Percentiles rank a stretch among this genome's conserved stretches.
phyloP scores from a whole-genome alignment of 2,329 filamentous ascomycete species.

The Curvularia spicifera region DNA sequence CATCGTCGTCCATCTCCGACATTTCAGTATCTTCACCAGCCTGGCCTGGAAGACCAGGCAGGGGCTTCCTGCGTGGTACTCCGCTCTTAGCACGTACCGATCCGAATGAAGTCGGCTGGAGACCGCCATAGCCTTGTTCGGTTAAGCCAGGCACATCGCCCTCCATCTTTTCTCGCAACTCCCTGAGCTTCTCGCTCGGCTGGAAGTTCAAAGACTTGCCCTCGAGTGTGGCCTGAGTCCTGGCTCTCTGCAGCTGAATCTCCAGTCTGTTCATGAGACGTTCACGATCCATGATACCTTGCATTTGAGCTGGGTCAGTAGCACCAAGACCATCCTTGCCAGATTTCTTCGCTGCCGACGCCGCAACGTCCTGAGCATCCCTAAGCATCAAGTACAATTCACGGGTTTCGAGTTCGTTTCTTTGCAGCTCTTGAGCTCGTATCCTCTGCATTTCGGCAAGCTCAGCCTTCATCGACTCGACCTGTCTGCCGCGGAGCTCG shows the following conservation, averaged over 20 bases:
- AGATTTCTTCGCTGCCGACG: conserved; percentile 75
- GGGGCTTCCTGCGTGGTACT: conserved; percentile 48
- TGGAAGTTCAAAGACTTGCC: conserved; percentile 85
- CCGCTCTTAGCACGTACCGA: conserved; percentile 52
- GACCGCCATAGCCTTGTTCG: conserved; percentile 54
- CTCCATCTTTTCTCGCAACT: conserved; percentile 95
- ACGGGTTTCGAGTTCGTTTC: conserved; percentile 93
- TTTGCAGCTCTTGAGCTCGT: conserved; percentile 86
- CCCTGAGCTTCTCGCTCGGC: conserved; percentile 89
- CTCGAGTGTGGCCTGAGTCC: conserved; percentile 97
- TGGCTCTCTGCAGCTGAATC: conserved; percentile 93
- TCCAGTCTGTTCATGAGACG: conserved; percentile 91
- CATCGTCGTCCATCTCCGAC: conserved; percentile 53
- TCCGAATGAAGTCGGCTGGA: conserved; percentile 73
- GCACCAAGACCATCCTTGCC: conserved; percentile 61
- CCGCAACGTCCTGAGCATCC: conserved; percentile 94
- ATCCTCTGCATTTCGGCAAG: conserved; percentile 84
- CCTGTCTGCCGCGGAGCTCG: conserved; percentile 83
- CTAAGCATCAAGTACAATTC: conserved; percentile 98
- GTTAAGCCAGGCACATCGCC: conserved; percentile 57
- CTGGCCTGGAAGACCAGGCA: conserved; percentile 43
- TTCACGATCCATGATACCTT: conserved; percentile 92
- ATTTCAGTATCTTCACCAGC: conserved; percentile 49
- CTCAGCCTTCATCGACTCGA: conserved; percentile 87
- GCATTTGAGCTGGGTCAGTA: conserved; percentile 77